Base-by-base conservation (phyloP, 495 filamentous ascomycete species). In the Beverwykella pulmonaria region DNA sequence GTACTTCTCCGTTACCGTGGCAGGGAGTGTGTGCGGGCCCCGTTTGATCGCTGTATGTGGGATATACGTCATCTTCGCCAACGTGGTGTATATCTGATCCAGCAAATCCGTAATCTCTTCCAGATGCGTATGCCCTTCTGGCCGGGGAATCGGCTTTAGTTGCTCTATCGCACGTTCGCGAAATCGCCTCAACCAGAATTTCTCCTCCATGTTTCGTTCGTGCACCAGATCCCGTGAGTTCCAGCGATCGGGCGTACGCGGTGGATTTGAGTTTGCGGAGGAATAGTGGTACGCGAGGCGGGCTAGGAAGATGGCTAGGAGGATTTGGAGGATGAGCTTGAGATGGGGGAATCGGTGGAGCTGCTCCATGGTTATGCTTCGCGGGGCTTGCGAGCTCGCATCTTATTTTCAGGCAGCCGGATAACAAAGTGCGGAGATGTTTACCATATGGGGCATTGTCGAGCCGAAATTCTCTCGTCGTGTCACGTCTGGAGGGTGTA, bases 21-120 rank as follows among this genome's bases (percentile, higher is more conserved):
- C 25, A 14, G 23, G 25, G 23, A 32, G 14, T n/a, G 17, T 47
- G 23, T 59, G 56, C 56, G 56, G 56, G 19, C 27, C 32, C 14
- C 36, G 30, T 26, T 59, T 47, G 19, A 59, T 59, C n/a, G 56
- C 56, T 2, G 56, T 22, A 25, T 32, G 27, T n/a, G 56, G 56
- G 27, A 59, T 41, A 39, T 59, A 59, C 27, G 27, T 32, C 56
- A 59, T 59, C 20, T 59, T 47, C 20, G 56, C 56, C 20, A 59
- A 39, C 56, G 56, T 59, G 15, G 36, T 46, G 36, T 59, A 59
- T 32, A 59, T 59, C 36, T 59, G 10, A 19, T 59, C 56, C 56
- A 59, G 19, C 32, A 59, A 27, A 20, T 22, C 30, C 2, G 36
- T 36, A 17, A 59, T 20, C 36, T 59, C 56, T 44, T 59, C 27